phyloP scores from a whole-genome alignment of 2,329 filamentous ascomycete species.

The Xylaria sp. region DNA sequence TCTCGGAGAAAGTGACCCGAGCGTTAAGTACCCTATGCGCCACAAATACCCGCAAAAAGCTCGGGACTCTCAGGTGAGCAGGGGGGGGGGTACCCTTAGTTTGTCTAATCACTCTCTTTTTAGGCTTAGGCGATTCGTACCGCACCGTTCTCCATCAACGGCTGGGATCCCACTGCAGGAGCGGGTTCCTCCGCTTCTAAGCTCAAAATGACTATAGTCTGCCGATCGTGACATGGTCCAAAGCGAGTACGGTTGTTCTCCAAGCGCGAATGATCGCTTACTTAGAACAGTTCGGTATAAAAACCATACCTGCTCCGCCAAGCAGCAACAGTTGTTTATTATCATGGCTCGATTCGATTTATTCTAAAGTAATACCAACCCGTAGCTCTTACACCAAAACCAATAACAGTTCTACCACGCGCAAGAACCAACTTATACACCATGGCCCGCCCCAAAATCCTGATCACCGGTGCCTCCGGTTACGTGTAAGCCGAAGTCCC shows the following conservation, averaged over 20 bases:
- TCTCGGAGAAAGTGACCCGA: too few species aligned
- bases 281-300: background rate
- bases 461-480: constrained; percentile 3
- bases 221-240: background rate
- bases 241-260: too few species aligned
- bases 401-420: background rate
- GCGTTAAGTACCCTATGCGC: too few species aligned
- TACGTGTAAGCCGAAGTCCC: constrained; percentile 3
- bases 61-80: too few species aligned
- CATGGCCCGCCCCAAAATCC: constrained; percentile 5
- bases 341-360: background rate
- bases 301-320: background rate
- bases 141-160: background rate
- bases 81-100: too few species aligned
- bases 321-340: background rate
- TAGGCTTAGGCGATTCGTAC: background rate
- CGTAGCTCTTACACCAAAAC: background rate
- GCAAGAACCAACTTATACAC: background rate
- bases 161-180: background rate
- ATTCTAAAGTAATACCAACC: background rate
- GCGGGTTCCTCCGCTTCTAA: background rate
- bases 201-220: background rate
- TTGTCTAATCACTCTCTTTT: too few species aligned
- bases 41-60: too few species aligned
- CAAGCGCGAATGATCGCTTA: background rate